Conservation (phyloP, 306 rosid genomes). For the Cicer yamashitae region DNA sequence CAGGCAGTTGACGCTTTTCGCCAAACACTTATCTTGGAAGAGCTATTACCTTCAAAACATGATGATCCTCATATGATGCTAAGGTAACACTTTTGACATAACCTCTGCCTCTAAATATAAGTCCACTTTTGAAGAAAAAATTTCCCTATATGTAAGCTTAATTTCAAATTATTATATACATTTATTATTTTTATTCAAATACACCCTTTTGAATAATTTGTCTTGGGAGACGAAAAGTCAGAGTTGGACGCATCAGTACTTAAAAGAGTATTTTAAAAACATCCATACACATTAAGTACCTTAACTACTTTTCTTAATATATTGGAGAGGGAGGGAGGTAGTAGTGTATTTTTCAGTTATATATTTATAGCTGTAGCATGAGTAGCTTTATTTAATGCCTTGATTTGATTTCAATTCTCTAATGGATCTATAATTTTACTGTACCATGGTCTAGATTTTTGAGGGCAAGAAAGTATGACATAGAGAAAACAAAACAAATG, state of each 20-base stretch:
- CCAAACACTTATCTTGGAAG: conserved; percentile 88
- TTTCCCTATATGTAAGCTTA: no score
- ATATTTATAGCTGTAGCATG: conserved; percentile 1
- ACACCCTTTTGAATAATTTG: no score
- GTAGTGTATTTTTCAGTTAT: conserved; percentile 1
- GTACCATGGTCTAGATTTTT: conserved; percentile 62
- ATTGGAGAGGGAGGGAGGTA: no score
- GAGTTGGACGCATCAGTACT: no score
- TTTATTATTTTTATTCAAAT: no score
- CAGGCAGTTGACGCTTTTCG: conserved; percentile 83
- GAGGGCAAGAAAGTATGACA: conserved; percentile 89
- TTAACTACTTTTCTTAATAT: no score
- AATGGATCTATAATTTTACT: conserved; percentile 9
- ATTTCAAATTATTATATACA: no score
- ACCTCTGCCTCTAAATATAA: no score
- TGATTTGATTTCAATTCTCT: conserved; percentile 2
- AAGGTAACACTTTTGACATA: conserved; percentile 51
- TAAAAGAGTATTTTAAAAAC: no score
- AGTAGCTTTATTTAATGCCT: neutral
- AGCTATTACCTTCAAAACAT: conserved; percentile 78
- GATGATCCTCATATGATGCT: conserved; percentile 93
- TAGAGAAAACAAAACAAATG: conserved; percentile 96
- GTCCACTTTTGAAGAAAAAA: no score
- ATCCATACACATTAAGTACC: no score
- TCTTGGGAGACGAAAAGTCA: no score